Percentiles rank a stretch among this genome's conserved stretches.
phyloP scores from a whole-genome alignment of 2,329 filamentous ascomycete genomes.

The Fusarium denticulatum region DNA sequence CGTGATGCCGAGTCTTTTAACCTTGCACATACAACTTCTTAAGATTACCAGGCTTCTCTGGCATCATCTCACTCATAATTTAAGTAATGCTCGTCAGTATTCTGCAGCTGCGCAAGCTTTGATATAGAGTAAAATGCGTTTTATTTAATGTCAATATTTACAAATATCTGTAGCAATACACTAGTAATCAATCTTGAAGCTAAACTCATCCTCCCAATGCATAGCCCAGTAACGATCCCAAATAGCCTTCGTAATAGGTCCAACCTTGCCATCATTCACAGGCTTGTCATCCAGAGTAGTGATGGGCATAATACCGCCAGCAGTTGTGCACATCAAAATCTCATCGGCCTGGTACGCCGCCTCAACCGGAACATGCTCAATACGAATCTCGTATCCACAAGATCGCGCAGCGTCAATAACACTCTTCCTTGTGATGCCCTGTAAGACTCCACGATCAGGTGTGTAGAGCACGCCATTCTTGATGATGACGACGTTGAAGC shows the following conservation, averaged over 20 bases:
- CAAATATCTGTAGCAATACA: accelerated
- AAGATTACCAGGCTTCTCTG: neutral
- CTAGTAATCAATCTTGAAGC: slow-evolving; percentile 28
- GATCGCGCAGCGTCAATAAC: slow-evolving; percentile 55
- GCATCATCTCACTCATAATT: neutral
- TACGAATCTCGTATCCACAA: slow-evolving; percentile 47
- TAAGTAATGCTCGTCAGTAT: neutral
- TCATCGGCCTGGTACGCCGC: slow-evolving; percentile 56
- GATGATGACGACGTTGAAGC: slow-evolving; percentile 59
- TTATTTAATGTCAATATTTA: neutral
- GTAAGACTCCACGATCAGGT: slow-evolving; percentile 57
- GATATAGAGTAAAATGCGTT: neutral
- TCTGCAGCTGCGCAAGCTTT: accelerated
- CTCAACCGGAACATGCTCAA: slow-evolving; percentile 10
- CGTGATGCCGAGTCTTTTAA: neutral
- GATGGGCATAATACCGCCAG: slow-evolving; percentile 64
- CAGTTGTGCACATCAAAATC: slow-evolving; percentile 63
- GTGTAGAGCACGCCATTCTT: slow-evolving; percentile 58
- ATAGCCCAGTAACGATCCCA: slow-evolving; percentile 58
- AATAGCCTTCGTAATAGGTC: slow-evolving; percentile 57
- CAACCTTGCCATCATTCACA: slow-evolving; percentile 54
- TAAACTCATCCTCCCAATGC: slow-evolving; percentile 30
- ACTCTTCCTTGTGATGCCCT: slow-evolving; percentile 60
- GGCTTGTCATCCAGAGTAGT: slow-evolving; percentile 55
- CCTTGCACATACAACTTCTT: neutral